A percentile compares a stretch with the other conserved stretches of the same genome.
These are phyloP conservation scores for Begonia fuchsioides DNA, from an alignment of 306 rosid genomes.

Conservation along the genomic window DNA sequence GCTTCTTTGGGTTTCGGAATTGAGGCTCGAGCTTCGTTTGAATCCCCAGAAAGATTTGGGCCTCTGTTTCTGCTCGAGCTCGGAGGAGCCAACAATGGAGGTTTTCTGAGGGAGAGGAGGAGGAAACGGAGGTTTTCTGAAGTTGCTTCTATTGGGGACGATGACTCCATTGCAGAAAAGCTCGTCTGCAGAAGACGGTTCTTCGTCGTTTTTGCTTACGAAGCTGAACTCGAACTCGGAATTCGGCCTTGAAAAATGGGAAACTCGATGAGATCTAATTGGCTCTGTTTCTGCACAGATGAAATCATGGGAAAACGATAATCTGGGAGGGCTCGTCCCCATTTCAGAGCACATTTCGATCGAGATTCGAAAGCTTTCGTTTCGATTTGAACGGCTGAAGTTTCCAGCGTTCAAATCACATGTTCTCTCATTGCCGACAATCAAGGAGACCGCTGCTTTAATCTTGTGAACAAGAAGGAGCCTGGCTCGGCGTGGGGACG, in stretches of 20 bases:
- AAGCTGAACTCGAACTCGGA: conserved; percentile 67
- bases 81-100: conserved; percentile 7
- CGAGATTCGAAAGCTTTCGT: too few species aligned
- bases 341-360: conserved; percentile 47
- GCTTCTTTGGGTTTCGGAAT: conserved; percentile 39
- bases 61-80: conserved; percentile 24
- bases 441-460: too few species aligned
- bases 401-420: too few species aligned
- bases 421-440: too few species aligned
- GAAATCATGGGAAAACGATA: conserved; percentile 58
- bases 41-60: conserved; percentile 82
- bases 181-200: conserved; percentile 71
- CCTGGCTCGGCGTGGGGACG: too few species aligned
- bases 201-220: conserved; percentile 19
- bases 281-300: not conserved
- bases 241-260: conserved; percentile 22
- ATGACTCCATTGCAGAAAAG: conserved; percentile 73
- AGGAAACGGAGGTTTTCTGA: conserved; percentile 10
- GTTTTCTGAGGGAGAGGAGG: conserved; percentile 17
- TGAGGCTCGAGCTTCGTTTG: conserved; percentile 72
- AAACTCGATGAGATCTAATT: not conserved
- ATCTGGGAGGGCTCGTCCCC: conserved; percentile 36
- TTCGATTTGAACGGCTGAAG: too few species aligned
- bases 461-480: too few species aligned
- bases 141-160: conserved; percentile 37